These are phyloP conservation scores for Roridomyces roridus DNA, from an alignment of 768 basidiomycete genomes.

Conservation along the genomic window DNA sequence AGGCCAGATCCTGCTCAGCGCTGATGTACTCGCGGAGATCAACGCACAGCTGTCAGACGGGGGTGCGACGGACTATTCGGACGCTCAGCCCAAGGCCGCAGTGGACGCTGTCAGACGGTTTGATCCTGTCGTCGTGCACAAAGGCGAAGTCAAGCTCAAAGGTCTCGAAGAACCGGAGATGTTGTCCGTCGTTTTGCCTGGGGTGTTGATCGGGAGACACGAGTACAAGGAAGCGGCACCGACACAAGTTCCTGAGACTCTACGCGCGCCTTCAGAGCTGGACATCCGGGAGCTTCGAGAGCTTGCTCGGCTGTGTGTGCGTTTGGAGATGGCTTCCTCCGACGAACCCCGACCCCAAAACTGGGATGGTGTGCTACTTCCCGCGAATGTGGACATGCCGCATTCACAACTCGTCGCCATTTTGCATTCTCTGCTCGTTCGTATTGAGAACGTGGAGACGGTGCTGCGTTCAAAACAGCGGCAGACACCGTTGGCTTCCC, in stretches of 20 bases:
- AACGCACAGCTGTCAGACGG: slow-evolving; percentile 60
- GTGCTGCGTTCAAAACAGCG: slow-evolving; percentile 32
- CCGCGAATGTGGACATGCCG: slow-evolving; percentile 69
- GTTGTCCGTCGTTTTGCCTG: slow-evolving; percentile 82
- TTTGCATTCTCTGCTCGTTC: slow-evolving; percentile 73
- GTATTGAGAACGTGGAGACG: slow-evolving; percentile 75
- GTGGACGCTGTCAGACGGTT: slow-evolving; percentile 78
- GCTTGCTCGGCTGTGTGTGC: slow-evolving; percentile 72
- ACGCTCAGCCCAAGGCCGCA: slow-evolving; percentile 58
- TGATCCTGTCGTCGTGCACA: slow-evolving; percentile 68
- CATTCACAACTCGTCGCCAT: slow-evolving; percentile 74
- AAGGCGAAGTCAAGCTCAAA: slow-evolving; percentile 93
- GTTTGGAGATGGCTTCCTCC: slow-evolving; percentile 77
- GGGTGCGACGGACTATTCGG: slow-evolving; percentile 65
- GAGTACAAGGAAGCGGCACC: slow-evolving; percentile 48
- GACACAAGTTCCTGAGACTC: slow-evolving; percentile 9
- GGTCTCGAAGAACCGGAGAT: slow-evolving; percentile 91
- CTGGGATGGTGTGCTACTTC: slow-evolving; percentile 66
- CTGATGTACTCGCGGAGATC: slow-evolving; percentile 85
- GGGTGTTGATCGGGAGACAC: slow-evolving; percentile 70
- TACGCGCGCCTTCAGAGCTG: slow-evolving; percentile 42
- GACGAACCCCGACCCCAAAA: slow-evolving; percentile 57
- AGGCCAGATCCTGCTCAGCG: slow-evolving; percentile 91
- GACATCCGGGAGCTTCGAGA: slow-evolving; percentile 73
- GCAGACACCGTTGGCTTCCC: slow-evolving; percentile 16